Conservation (phyloP, 2,329 filamentous ascomycete genomes). For the Neoascochyta sp. region DNA sequence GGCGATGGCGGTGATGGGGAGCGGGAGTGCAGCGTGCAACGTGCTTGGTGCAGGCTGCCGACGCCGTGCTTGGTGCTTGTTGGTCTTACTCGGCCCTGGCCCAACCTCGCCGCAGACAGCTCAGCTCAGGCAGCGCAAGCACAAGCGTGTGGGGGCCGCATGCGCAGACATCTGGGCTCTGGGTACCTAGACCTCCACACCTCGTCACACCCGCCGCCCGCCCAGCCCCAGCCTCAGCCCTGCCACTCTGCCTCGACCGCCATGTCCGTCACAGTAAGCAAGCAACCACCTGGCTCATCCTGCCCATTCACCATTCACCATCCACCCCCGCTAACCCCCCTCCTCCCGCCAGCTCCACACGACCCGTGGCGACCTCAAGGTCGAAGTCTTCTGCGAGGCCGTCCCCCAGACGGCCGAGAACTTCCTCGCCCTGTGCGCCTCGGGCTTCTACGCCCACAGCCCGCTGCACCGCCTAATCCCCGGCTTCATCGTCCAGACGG, state of each 20-base stretch:
- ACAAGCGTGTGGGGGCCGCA: too few relatives aligned
- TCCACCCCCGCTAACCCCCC: background rate
- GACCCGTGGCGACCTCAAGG: slow-evolving; percentile 82
- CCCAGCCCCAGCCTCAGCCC: slow-evolving; percentile 6
- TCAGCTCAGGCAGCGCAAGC: too few relatives aligned
- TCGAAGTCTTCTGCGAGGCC: slow-evolving; percentile 93
- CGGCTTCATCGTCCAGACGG: slow-evolving; percentile 76
- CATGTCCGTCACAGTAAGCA: slow-evolving; percentile 50
- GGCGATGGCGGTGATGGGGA: too few relatives aligned
- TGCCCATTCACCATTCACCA: slow-evolving; percentile 1
- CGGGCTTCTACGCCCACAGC: slow-evolving; percentile 69
- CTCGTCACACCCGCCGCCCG: background rate
- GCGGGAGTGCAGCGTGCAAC: too few relatives aligned
- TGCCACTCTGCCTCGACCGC: slow-evolving; percentile 6
- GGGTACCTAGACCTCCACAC: too few relatives aligned
- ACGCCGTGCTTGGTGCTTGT: too few relatives aligned
- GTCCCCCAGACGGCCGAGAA: slow-evolving; percentile 93
- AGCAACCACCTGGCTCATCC: too few relatives aligned
- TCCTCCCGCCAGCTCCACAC: slow-evolving; percentile 66
- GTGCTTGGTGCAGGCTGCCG: too few relatives aligned
- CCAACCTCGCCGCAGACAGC: too few relatives aligned
- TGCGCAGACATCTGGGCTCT: too few relatives aligned
- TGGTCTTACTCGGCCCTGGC: too few relatives aligned
- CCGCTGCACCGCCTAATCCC: slow-evolving; percentile 79
- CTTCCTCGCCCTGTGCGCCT: slow-evolving; percentile 82